phyloP scores from a whole-genome alignment of 495 filamentous ascomycete species.

The Daldinia caldariorum region DNA sequence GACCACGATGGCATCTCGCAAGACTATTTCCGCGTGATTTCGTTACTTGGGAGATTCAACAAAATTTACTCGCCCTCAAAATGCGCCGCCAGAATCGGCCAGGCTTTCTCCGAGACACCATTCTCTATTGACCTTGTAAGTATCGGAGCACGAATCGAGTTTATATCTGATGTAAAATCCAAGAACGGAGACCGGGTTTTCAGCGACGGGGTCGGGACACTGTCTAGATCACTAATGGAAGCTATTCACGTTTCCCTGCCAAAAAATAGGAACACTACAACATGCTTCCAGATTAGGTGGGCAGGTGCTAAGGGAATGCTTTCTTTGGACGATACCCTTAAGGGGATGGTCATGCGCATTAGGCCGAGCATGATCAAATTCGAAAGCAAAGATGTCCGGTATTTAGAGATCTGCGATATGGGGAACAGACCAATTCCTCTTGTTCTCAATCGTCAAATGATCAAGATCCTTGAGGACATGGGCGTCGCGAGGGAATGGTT shows the following conservation, averaged over 20 bases:
- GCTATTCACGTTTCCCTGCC: conserved; percentile 61
- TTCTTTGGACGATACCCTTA: conserved; percentile 67
- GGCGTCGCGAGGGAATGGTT: conserved; percentile 65
- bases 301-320: conserved; percentile 79
- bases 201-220: conserved; percentile 81
- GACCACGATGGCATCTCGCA: conserved; percentile 54
- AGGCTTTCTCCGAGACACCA: conserved; percentile 82
- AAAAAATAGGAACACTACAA: conserved; percentile 58
- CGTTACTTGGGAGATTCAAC: conserved; percentile 70
- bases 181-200: conserved; percentile 63
- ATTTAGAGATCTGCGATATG: conserved; percentile 80
- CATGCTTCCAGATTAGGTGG: conserved; percentile 76
- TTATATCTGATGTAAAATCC: conserved; percentile 56
- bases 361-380: conserved; percentile 85
- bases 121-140: conserved; percentile 57
- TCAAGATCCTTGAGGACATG: conserved; percentile 86
- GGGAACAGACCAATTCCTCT: conserved; percentile 71
- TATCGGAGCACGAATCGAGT: conserved; percentile 44
- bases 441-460: conserved; percentile 77
- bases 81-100: conserved; percentile 84
- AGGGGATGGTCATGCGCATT: conserved; percentile 64
- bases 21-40: conserved; percentile 63
- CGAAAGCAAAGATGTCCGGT: conserved; percentile 56
- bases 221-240: conserved; percentile 67
- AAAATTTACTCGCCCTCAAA: conserved; percentile 72